phyloP scores from a whole-genome alignment of 352 stramenopile genomes.

The Hyaloperonospora brassicae region DNA sequence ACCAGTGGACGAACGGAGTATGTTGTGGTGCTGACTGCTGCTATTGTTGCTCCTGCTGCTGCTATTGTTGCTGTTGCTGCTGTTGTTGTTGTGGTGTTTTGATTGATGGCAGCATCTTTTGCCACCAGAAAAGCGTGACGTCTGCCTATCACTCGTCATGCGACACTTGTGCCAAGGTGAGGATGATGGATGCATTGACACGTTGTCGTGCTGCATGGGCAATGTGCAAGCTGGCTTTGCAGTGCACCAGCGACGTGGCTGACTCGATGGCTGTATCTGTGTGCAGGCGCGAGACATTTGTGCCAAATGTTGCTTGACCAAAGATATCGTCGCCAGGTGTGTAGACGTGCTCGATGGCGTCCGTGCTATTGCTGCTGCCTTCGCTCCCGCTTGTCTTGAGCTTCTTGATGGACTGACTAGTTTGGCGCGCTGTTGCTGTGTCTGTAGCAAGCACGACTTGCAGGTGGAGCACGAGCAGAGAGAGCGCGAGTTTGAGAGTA shows the following conservation, averaged over 20 bases:
- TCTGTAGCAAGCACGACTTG: constrained; percentile 44
- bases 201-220: background rate
- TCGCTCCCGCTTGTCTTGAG: background rate
- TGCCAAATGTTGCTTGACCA: constrained; percentile 78
- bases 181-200: background rate
- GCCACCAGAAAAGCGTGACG: constrained; percentile 86
- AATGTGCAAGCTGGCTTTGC: background rate
- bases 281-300: constrained; percentile 73
- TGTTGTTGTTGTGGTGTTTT: background rate
- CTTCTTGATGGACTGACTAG: background rate
- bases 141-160: constrained; percentile 94
- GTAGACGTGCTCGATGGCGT: background rate
- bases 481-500: constrained; percentile 41
- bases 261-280: constrained; percentile 1
- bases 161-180: constrained; percentile 78
- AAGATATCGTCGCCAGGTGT: constrained; percentile 64
- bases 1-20: background rate
- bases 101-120: constrained; percentile 74
- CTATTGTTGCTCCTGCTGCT: constrained; percentile 3
- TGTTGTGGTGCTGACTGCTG: background rate
- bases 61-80: background rate
- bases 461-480: constrained; percentile 36
- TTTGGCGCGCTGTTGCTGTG: constrained; percentile 3
- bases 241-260: background rate
- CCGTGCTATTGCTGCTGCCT: background rate